Conservation (phyloP, 257 asterid genomes). For the Buddleja alternifolia region DNA sequence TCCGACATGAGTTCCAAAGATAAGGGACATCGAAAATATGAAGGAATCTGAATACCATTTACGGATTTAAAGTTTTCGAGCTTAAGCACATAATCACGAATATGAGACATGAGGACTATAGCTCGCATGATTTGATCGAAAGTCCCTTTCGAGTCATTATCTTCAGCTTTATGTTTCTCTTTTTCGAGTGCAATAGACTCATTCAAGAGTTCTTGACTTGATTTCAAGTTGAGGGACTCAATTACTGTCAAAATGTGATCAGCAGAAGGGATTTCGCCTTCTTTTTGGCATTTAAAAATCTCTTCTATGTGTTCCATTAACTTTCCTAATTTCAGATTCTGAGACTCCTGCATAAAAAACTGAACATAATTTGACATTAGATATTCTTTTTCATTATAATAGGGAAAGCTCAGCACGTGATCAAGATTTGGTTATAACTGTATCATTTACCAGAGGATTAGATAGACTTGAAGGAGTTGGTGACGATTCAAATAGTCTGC, state of each 20-base stretch:
- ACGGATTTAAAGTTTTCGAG: constrained; percentile 48
- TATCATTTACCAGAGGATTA: constrained; percentile 55
- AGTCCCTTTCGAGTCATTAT: constrained; percentile 35
- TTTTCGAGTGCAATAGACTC: constrained; percentile 81
- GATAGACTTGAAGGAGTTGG: constrained; percentile 45
- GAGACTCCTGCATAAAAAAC: constrained; percentile 60
- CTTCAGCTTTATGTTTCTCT: constrained; percentile 68
- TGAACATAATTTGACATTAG: constrained; percentile 39
- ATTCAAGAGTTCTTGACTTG: constrained; percentile 62
- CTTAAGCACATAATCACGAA: constrained; percentile 55
- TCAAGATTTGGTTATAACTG: not conserved
- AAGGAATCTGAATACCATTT: constrained; percentile 62
- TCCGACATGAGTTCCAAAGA: constrained; percentile 82
- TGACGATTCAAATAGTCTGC: constrained; percentile 49
- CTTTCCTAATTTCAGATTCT: constrained; percentile 59
- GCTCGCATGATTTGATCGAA: constrained; percentile 44
- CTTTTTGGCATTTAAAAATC: constrained; percentile 53
- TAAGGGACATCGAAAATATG: constrained; percentile 76
- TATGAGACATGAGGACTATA: constrained; percentile 53
- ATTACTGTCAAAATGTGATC: constrained; percentile 48
- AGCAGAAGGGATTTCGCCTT: constrained; percentile 45
- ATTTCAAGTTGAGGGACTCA: constrained; percentile 58
- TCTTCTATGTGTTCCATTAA: constrained; percentile 51
- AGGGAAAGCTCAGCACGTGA: constrained; percentile 13
- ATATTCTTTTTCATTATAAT: constrained; percentile 19